Evolutionary conservation across 495 filamentous ascomycete genomes (phyloP), one percentile per base, ranked within the genome.

Genomic region (Lineolata rhizophorae): DNA sequence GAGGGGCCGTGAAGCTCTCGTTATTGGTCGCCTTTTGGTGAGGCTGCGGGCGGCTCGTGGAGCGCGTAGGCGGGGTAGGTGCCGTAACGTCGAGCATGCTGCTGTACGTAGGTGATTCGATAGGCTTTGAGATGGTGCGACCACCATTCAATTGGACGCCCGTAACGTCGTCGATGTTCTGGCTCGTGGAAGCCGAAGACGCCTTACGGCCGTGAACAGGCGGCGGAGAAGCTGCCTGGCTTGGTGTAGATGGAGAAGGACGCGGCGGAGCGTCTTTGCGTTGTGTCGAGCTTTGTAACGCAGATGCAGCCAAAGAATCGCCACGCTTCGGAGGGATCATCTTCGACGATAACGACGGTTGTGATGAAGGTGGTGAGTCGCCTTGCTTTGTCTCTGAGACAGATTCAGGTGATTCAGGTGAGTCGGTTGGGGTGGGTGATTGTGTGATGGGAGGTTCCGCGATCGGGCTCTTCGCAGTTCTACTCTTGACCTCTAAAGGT

Each of bases 1-100:
- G 61, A 3, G 66, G 70, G 35, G 64, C 60, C 54, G 64, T 72
- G 51, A 69, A 79, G 14, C 62, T 57, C 29, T 72, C 65, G 35
- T 52, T 39, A 58, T 61, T 37, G 45, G 53, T 33, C 18, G 29
- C 45, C 35, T 53, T 47, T 37, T 56, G 54, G 17, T 64, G 56
- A 0, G 64, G 43, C 4, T 34, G 24, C 18, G 41, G 44, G 12
- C 53, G 41, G 31, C 48, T 50, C 10, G 51, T 39, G 13, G 39
- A 41, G 12, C 51, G 49, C 17, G 47, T 38, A 6, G 53, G 53
- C 2, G 48, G 49, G 27, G 28, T 35, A n/a, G n/a, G n/a, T n/a
- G n/a, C n/a, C 22, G 45, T 41, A 13, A 41, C 34, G 28, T 44
- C 41, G 11, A 36, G 31, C 4, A 48, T 31, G 27, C 42, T 46